Evolutionary conservation across 352 stramenopile genomes (phyloP).

Genomic region (Pythium guiyangense): DNA sequence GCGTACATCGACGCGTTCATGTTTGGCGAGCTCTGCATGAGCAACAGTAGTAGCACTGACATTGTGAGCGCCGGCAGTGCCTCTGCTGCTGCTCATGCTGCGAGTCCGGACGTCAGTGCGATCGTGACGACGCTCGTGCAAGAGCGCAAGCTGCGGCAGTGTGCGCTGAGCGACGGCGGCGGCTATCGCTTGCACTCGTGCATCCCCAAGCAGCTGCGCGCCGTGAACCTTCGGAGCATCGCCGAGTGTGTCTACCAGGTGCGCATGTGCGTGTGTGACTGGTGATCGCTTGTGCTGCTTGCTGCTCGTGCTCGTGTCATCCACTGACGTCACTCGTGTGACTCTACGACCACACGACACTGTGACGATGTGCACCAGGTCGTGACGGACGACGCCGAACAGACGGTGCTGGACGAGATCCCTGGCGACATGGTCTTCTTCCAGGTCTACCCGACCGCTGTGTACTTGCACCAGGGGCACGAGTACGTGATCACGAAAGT

Average conservation of each 20-base stretch:
- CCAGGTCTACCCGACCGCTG: constrained; percentile 87
- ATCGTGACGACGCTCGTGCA: constrained; percentile 22
- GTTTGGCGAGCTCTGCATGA: too few relatives aligned
- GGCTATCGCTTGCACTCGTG: constrained; percentile 57
- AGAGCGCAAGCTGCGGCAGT: constrained; percentile 41
- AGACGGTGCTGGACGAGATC: constrained; percentile 80
- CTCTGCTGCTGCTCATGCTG: too few relatives aligned
- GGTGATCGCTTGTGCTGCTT: too few relatives aligned
- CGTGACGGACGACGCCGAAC: constrained; percentile 42
- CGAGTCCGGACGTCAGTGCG: background rate
- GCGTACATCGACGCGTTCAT: constrained; percentile 62
- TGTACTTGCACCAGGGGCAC: constrained; percentile 89
- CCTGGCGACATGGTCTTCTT: constrained; percentile 87
- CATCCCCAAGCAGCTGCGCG: constrained; percentile 47
- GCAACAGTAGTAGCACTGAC: too few relatives aligned
- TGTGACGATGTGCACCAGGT: too few relatives aligned
- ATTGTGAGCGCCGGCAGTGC: too few relatives aligned
- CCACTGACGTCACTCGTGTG: too few relatives aligned
- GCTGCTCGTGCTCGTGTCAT: too few relatives aligned
- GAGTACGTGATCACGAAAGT: constrained; percentile 90
- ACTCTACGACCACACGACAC: too few relatives aligned
- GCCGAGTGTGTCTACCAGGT: constrained; percentile 58
- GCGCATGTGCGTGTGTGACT: constrained; percentile 1
- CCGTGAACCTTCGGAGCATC: constrained; percentile 67
- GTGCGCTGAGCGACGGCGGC: constrained; percentile 23